Evolutionary conservation across 2,329 filamentous ascomycete species (phyloP), one percentile per base, ranked within the genome.

Genomic region (Xenoacremonium recifei): DNA sequence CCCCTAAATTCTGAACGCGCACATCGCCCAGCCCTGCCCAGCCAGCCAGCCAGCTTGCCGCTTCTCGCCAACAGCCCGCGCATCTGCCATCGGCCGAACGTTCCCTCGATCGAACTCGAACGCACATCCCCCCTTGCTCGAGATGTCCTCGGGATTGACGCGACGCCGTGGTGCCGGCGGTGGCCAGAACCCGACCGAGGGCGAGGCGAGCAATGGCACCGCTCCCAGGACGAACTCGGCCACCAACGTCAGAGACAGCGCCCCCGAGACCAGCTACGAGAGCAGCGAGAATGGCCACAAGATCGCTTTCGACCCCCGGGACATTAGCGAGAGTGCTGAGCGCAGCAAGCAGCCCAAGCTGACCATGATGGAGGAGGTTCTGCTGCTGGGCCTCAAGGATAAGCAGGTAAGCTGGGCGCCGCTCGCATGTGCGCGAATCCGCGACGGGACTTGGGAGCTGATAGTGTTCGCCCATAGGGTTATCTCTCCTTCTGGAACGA

Each of bases 401-500:
- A 99, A 97, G 75, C 93, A 99, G 83, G 90, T 96, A 73, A 36
- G 48, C 48, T 48, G 23, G 16, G 20, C 13, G 21, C 27, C n/a
- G 18, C 19, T 21, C 25, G 6, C 18, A 18, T 9, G 17, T n/a
- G 19, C 23, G 35, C 48, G 47, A 36, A 51, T 37, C 29, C 15
- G 35, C 21, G 21, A 44, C 29, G n/a, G 19, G 30, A n/a, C n/a
- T n/a, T n/a, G n/a, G n/a, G n/a, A n/a, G n/a, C n/a, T n/a, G n/a
- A n/a, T n/a, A n/a, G n/a, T n/a, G n/a, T n/a, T n/a, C n/a, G n/a
- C n/a, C n/a, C n/a, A 39, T 63, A 96, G 90, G 93, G 93, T 53
- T 97, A 99, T 65, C 83, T 99, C 50, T 97, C 92, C 21, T 99
- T 99, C 71, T 99, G 93, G 93, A 99, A 99, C 71, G 93, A 99